These are phyloP conservation scores for Phytophthora ramorum DNA, from an alignment of 352 stramenopile species.

Conservation along the genomic window DNA sequence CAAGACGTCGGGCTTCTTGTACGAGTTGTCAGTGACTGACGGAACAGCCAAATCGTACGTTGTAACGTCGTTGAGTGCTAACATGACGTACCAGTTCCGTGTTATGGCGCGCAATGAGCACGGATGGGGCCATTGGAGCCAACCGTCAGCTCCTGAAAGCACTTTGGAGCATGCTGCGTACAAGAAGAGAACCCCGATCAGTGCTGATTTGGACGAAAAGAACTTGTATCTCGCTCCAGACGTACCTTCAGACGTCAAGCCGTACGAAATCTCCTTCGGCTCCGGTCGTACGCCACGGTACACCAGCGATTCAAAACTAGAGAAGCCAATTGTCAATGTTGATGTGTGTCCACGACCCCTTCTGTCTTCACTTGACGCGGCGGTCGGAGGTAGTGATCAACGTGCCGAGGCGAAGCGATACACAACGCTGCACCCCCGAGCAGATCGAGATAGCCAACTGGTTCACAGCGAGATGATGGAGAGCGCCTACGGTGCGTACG, in stretches of 20 bases:
- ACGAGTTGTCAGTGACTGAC: slow-evolving; percentile 50
- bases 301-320: slow-evolving; percentile 32
- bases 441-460: slow-evolving; percentile 55
- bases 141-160: slow-evolving; percentile 60
- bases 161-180: slow-evolving; percentile 43
- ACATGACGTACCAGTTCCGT: slow-evolving; percentile 87
- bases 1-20: slow-evolving; percentile 59
- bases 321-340: slow-evolving; percentile 41
- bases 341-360: slow-evolving; percentile 48
- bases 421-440: slow-evolving; percentile 42
- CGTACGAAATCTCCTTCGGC: slow-evolving; percentile 55
- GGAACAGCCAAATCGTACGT: slow-evolving; percentile 31
- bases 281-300: slow-evolving; percentile 76
- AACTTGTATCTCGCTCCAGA: slow-evolving; percentile 45
- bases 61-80: slow-evolving; percentile 73
- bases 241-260: slow-evolving; percentile 55
- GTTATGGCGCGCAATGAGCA: slow-evolving; percentile 73
- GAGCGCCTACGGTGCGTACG: slow-evolving; percentile 74
- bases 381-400: slow-evolving; percentile 12
- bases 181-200: slow-evolving; percentile 16
- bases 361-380: slow-evolving; percentile 16
- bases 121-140: slow-evolving; percentile 75
- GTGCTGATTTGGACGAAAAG: slow-evolving; percentile 9
- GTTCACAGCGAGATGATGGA: slow-evolving; percentile 73
- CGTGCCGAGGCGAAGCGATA: slow-evolving; percentile 40